Base-by-base conservation (phyloP, 2,329 filamentous ascomycete genomes). In the Podosphaera fusca region DNA sequence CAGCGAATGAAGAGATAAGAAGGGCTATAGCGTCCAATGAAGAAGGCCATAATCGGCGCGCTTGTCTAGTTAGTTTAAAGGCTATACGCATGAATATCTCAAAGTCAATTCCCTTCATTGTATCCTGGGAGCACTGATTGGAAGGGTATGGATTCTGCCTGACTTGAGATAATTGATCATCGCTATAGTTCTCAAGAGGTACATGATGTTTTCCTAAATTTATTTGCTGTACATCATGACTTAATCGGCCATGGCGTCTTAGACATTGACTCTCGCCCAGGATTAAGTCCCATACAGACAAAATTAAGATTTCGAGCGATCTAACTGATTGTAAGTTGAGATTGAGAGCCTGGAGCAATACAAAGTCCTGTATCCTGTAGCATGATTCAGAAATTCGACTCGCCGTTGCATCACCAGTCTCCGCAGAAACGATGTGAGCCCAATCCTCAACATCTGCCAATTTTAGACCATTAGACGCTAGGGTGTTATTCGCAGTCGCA, bases 341-440 rank as follows among this genome's bases (percentile, higher is more conserved):
- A 2, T 62, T 60, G 6, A 67, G 55, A 21, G 67, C 61, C 47
- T 62, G 59, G 1, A 65, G 34, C 2, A 68, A 57, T 2, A 69
- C 34, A 56, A 67, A 64, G 4, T 52, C 35, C 14, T 65, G 66
- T 30, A 59, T 58, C 8, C 54, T 30, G 3, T 55, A 49, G 21
- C 49, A 21, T 3, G 55, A 34, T 2, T 62, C 60, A 21, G 64
- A 47, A 40, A 67, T 63, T 33, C 63, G 61, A n/a, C 62, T 30
- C 3, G 60, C 60, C 56, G 59, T 64, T 36, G 58, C 58, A 31
- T 65, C 61, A n/a, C 59, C 31, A 49, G 49, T 35, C 8, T 59
- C 42, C 35, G 57, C 61, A 5, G 60, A 57, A 1, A 67, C 14
- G 54, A 68, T 60, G 59, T 62, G 64, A 34, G 60, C 60, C 66